Percentiles rank a stretch among this genome's conserved stretches.
phyloP scores from a whole-genome alignment of 1,284 basidiomycete genomes.

The Moesziomyces globuligerus region DNA sequence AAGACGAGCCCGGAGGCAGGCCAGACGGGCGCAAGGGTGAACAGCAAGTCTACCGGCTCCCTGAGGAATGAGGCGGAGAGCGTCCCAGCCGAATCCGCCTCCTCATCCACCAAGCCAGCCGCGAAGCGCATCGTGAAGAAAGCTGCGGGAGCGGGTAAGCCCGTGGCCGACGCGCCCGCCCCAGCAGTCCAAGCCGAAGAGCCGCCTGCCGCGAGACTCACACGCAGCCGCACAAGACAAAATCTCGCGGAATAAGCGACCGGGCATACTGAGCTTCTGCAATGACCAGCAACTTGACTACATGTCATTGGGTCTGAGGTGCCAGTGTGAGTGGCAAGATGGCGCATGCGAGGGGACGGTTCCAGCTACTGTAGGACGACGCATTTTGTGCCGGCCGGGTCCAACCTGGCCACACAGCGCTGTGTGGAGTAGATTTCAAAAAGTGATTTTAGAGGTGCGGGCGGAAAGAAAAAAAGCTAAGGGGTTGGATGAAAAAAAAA shows the following conservation, averaged over 20 bases:
- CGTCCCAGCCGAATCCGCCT: not conserved
- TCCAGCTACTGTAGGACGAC: too few relatives aligned
- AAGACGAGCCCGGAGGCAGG: not conserved
- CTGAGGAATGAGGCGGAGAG: conserved; percentile 8
- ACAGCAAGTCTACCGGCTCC: not conserved
- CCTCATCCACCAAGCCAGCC: not conserved
- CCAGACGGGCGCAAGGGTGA: not conserved
- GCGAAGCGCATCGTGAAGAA: conserved; percentile 14
- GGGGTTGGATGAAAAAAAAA: too few relatives aligned
- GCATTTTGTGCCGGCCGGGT: too few relatives aligned
- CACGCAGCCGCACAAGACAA: conserved; percentile 37
- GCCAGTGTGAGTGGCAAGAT: too few relatives aligned
- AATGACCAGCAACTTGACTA: too few relatives aligned
- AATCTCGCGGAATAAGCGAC: conserved; percentile 23
- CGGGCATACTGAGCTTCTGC: too few relatives aligned
- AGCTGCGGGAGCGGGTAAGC: not conserved
- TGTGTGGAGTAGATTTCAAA: too few relatives aligned
- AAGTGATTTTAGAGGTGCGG: too few relatives aligned
- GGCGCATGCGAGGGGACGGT: too few relatives aligned
- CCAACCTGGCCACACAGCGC: too few relatives aligned
- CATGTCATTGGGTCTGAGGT: too few relatives aligned
- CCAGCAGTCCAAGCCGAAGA: conserved; percentile 10
- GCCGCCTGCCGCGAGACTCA: conserved; percentile 21
- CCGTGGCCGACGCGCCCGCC: conserved; percentile 8
- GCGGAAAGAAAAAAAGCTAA: too few relatives aligned